Base-by-base conservation (phyloP, 2,329 filamentous ascomycete species). In the Tolypocladium tropicale region DNA sequence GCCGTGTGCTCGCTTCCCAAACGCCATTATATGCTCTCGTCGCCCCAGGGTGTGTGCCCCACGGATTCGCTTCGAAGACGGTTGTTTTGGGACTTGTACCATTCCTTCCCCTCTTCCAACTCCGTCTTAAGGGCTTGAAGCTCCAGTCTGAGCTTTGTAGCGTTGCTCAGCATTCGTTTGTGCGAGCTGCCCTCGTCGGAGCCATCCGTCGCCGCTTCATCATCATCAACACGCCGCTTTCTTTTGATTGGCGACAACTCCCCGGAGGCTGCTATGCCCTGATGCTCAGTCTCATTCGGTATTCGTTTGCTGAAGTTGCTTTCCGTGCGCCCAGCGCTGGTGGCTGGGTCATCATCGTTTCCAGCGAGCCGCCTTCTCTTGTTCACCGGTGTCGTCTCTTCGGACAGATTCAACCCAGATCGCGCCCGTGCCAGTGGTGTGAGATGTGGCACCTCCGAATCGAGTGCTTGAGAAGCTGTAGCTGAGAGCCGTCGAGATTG, bases 81-180 rank as follows among this genome's bases (percentile, higher is more conserved):
- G 55, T 74, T 70, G 39, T 72, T 76, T 63, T 79, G 76, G 54
- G 72, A 70, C 54, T 66, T 68, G 62, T 74, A 77, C 77, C 77
- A 79, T 23, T 70, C 67, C n/a, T 69, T 70, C 18, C 71, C 75
- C 59, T 77, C 70, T 58, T 78, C 74, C 65, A 79, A 70, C 56
- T 77, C 75, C 56, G 72, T 67, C 16, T 74, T 69, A 60, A 75
- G 67, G 53, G 69, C 68, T 39, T 69, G 69, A 43, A 79, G 69
- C 59, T 78, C 74, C 36, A 61, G 66, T 50, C 72, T 66, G 56
- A 74, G 59, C 39, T 66, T 71, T 56, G 73, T 68, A 32, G 72
- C 73, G 49, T 76, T 73, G 55, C 72, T 71, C 63, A 78, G 69
- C 18, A 76, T 70, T 33, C 71, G 69, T 56, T 75, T 73, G 49